phyloP scores from a whole-genome alignment of 768 basidiomycete species.

The Lentinula detonsa region DNA sequence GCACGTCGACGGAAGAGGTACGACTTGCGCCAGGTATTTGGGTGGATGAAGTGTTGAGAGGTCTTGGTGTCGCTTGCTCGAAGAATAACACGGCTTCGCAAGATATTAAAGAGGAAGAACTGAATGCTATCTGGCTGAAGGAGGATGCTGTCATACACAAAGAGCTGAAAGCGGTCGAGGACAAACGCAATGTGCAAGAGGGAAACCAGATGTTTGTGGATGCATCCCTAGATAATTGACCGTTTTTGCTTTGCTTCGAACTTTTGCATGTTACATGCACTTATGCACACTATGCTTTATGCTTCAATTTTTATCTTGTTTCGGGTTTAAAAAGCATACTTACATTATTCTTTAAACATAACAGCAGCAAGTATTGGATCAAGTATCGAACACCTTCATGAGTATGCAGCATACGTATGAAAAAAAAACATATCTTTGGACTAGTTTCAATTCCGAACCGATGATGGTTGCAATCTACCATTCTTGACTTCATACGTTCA shows the following conservation, averaged over 20 bases:
- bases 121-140: constrained; percentile 21
- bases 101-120: constrained; percentile 45
- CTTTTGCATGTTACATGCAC: constrained; percentile 1
- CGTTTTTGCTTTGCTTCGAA: background rate
- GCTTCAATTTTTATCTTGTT: background rate
- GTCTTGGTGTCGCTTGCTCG: constrained; percentile 37
- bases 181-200: background rate
- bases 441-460: background rate
- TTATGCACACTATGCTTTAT: constrained; percentile 1
- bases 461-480: too few species aligned
- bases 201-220: background rate
- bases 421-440: too few species aligned
- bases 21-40: constrained; percentile 58
- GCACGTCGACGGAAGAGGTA: constrained; percentile 37
- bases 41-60: constrained; percentile 62
- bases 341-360: background rate
- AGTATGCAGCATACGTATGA: background rate
- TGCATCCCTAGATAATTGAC: constrained; percentile 4
- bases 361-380: background rate
- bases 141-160: constrained; percentile 5
- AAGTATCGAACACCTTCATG: background rate
- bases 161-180: background rate
- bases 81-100: constrained; percentile 14
- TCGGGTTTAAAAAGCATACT: background rate
- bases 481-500: too few species aligned